Evolutionary conservation across 495 filamentous ascomycete species (phyloP), one percentile per base, ranked within the genome.

Genomic region (Parachaetomium inaequale): DNA sequence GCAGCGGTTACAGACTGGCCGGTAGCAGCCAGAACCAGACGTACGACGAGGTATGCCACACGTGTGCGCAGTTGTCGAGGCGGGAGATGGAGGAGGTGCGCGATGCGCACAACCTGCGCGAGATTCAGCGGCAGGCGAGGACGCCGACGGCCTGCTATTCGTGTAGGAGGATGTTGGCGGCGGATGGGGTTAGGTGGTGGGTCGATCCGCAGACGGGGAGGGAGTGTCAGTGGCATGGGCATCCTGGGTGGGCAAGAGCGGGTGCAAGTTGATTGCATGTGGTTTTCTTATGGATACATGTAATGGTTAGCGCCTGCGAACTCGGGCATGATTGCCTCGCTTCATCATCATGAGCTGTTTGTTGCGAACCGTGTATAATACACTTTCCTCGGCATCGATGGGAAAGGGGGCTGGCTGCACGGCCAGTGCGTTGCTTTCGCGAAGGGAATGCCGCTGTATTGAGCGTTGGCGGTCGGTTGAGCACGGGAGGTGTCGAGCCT

Each of bases 171-270:
- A n/a, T 4, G 10, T 54, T 54, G 51, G 3, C 19, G 2, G 12
- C 2, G 31, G n/a, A 10, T 1, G 45, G 28, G 1, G 46, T 59
- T 19, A 36, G 56, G n/a, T 59, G 56, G 56, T 59, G 56, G 43
- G 46, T 51, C 2, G 12, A 40, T 7, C 0, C 12, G 43, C 8
- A 14, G 55, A 34, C 28, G 19, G 19, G 19, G 19, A 26, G 11
- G 31, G 56, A 59, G 43, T 59, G 56, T 34, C 46, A n/a, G 28
- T 45, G 38, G 38, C 23, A 46, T 4, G 42, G 40, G 1, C 55
- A 57, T 47, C 40, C 40, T 17, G 55, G 26, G 15, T 57, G 55
- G 54, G 55, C 26, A 21, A 23, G 21, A 34, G 32, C 32, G 32
- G 11, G 6, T 34, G 32, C 5, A 11, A 34, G 32, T 6, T 6